phyloP scores from a whole-genome alignment of 164 flowering plant genomes.

The Magnolia changhungtana region DNA sequence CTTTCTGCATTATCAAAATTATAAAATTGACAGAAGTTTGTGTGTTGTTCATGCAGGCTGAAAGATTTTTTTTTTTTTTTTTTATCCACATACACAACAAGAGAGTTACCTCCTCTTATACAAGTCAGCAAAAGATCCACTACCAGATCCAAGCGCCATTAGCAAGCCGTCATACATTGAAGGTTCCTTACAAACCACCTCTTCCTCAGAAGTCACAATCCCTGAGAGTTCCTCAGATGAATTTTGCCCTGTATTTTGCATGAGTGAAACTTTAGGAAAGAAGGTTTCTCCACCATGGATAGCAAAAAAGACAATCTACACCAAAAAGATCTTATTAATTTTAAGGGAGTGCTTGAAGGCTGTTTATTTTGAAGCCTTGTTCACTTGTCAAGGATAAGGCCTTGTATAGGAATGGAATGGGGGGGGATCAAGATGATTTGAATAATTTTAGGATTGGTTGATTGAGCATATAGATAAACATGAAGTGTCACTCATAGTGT shows the following conservation, averaged over 20 bases:
- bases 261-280: background rate
- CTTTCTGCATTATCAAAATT: too few relatives aligned
- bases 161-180: slow-evolving; percentile 45
- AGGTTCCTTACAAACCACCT: slow-evolving; percentile 28
- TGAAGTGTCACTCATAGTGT: too few relatives aligned
- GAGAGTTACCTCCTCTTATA: slow-evolving; percentile 39
- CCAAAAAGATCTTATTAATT: background rate
- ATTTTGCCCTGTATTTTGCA: slow-evolving; percentile 18
- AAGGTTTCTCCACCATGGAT: background rate
- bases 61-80: background rate
- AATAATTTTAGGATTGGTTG: too few relatives aligned
- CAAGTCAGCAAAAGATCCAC: slow-evolving; percentile 34
- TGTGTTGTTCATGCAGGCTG: background rate
- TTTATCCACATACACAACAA: background rate
- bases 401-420: too few relatives aligned
- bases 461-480: too few relatives aligned
- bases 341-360: background rate
- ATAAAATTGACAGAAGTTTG: background rate
- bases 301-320: background rate
- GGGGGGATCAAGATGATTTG: background rate
- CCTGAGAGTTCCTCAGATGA: slow-evolving; percentile 25
- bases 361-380: background rate
- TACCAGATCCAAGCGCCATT: slow-evolving; percentile 30
- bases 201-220: slow-evolving; percentile 21
- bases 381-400: too few relatives aligned